phyloP scores from a whole-genome alignment of 306 rosid genomes.

The Prunus mira region DNA sequence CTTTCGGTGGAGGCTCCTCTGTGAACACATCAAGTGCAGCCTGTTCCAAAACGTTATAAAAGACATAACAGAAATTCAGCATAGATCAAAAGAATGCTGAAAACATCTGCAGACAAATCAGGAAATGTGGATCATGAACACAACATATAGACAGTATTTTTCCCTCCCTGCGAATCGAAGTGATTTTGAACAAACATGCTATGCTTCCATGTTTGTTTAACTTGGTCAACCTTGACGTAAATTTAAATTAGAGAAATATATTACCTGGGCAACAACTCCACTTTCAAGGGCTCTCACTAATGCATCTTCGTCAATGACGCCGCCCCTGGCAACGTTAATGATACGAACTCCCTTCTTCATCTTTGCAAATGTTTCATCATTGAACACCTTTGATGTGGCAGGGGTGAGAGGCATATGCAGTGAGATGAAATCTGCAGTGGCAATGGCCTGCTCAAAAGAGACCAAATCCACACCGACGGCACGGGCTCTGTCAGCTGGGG shows the following conservation, averaged over 20 bases:
- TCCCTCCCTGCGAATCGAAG: not conserved
- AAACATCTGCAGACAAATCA: not conserved
- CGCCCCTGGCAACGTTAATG: slow-evolving; percentile 85
- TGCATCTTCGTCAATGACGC: slow-evolving; percentile 92
- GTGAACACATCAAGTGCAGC: slow-evolving; percentile 92
- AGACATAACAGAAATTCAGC: not conserved
- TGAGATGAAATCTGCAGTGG: slow-evolving; percentile 77
- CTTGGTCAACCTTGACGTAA: not conserved
- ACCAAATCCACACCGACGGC: slow-evolving; percentile 90
- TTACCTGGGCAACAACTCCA: slow-evolving; percentile 88
- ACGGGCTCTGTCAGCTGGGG: slow-evolving; percentile 84
- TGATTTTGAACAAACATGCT: not conserved
- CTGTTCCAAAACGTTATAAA: slow-evolving; percentile 32
- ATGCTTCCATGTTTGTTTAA: not conserved
- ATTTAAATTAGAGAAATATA: not conserved
- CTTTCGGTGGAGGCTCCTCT: slow-evolving; percentile 79
- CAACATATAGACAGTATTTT: not conserved
- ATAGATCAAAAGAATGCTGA: not conserved
- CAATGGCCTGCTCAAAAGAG: slow-evolving; percentile 68
- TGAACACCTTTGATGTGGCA: slow-evolving; percentile 66
- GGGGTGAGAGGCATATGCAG: slow-evolving; percentile 94
- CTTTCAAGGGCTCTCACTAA: slow-evolving; percentile 67
- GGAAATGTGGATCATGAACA: not conserved
- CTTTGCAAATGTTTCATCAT: slow-evolving; percentile 58
- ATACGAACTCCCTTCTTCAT: slow-evolving; percentile 88